Conservation (phyloP, 2,329 filamentous ascomycete species). For the Pseudodiploospora longispora region DNA sequence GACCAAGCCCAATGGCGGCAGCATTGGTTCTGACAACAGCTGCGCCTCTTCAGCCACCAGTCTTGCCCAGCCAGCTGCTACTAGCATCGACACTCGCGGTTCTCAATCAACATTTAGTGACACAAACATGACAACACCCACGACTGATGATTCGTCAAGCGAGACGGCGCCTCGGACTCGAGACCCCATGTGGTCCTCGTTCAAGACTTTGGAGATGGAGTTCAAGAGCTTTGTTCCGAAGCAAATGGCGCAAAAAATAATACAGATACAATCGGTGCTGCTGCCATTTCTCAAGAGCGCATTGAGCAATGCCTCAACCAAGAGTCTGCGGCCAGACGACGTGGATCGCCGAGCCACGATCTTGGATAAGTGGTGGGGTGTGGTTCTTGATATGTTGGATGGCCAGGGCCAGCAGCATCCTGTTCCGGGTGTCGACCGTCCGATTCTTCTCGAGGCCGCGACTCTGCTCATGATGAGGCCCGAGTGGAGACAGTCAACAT, state of each 20-base stretch:
- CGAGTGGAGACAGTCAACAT: conserved; percentile 74
- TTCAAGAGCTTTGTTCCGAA: conserved; percentile 58
- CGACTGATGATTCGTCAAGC: conserved; percentile 37
- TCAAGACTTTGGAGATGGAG: conserved; percentile 45
- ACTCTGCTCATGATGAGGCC: conserved; percentile 78
- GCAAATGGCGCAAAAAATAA: conserved; percentile 64
- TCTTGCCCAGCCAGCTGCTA: conserved; percentile 33
- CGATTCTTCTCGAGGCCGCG: conserved; percentile 69
- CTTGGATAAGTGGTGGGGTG: conserved; percentile 86
- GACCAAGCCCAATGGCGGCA: conserved; percentile 31
- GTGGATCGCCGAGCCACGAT: conserved; percentile 72
- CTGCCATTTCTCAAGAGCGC: conserved; percentile 71
- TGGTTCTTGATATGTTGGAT: conserved; percentile 72
- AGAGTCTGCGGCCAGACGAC: conserved; percentile 63
- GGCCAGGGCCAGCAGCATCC: conserved; percentile 54
- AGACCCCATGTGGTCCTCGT: conserved; percentile 48
- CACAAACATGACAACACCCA: conserved; percentile 24
- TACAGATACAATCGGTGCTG: conserved; percentile 62
- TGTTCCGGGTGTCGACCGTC: conserved; percentile 76
- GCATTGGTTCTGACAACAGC: conserved; percentile 33
- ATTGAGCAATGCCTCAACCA: conserved; percentile 57
- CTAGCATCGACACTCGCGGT: conserved; percentile 27
- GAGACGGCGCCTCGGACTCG: conserved; percentile 35
- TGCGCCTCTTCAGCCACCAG: conserved; percentile 40
- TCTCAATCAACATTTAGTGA: conserved; percentile 32